Evolutionary conservation across 164 flowering plant species (phyloP), one percentile per base, ranked within the genome.

Genomic region (Hamamelis virginiana): DNA sequence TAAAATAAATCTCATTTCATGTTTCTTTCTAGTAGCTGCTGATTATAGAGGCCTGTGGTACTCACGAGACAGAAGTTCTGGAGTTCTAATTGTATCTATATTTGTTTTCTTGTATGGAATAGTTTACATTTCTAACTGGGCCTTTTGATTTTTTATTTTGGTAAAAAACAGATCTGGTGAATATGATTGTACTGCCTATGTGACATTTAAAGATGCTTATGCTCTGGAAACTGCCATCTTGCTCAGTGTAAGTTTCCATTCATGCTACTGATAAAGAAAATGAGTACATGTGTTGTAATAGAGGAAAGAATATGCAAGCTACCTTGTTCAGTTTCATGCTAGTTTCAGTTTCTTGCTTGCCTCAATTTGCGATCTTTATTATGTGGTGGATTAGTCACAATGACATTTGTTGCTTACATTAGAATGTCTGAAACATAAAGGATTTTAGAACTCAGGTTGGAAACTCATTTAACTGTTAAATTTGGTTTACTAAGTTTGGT

Each of bases 151-250:
- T 38, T 9, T 14, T 43, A 18, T 53, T 10, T 48, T 10, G n/a
- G n/a, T 26, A n/a, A 25, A 22, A 55, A 71, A 66, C 89, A 94
- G 98, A 78, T 85, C 76, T 64, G 90, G 89, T 53, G 91, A 82
- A 46, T 65, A 66, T 84, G 90, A 85, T 28, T 78, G 85, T 59
- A 78, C 92, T 62, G 97, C 92, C 55, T 94, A 90, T 80, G 96
- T 91, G 68, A 87, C 96, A 45, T 90, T 90, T 70, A 80, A 68
- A 68, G 89, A 89, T 70, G 76, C 86, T 5, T 85, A 85, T 84
- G 82, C 97, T 69, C 72, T 87, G 76, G 91, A 89, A 77, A 94
- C 92, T 60, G 97, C 97, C 14, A 79, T 89, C 47, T 75, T 94
- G 77, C 92, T 93, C 68, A 89, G 86, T 82, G 97, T 94, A 78